Percentiles rank a stretch among this genome's conserved stretches.
These are phyloP conservation scores for Mucuna pruriens DNA, from an alignment of 306 rosid species.

Conservation along the genomic window DNA sequence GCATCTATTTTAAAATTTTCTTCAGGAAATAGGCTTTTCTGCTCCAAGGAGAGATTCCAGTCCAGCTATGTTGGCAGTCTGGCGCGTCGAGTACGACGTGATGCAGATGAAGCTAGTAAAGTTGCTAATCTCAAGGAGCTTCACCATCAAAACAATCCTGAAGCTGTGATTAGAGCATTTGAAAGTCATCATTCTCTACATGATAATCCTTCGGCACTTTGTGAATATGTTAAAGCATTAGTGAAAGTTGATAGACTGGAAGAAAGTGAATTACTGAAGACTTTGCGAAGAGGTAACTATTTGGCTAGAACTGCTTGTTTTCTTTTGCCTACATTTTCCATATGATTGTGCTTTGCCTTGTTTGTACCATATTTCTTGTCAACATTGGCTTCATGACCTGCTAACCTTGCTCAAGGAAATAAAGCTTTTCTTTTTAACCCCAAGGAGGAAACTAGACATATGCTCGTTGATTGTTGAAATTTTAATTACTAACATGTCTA, in stretches of 20 bases:
- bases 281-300: slow-evolving; percentile 77
- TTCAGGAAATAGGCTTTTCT: slow-evolving; percentile 56
- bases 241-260: slow-evolving; percentile 86
- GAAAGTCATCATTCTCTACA: slow-evolving; percentile 85
- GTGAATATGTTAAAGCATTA: slow-evolving; percentile 82
- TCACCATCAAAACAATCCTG: slow-evolving; percentile 68
- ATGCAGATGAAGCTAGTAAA: slow-evolving; percentile 73
- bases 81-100: slow-evolving; percentile 60
- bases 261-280: slow-evolving; percentile 78
- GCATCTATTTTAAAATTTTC: slow-evolving; percentile 28
- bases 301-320: slow-evolving; percentile 26
- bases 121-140: slow-evolving; percentile 80
- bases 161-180: slow-evolving; percentile 80
- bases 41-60: slow-evolving; percentile 60
- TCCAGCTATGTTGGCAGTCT: slow-evolving; percentile 80
- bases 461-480: no score
- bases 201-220: slow-evolving; percentile 66
- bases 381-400: neutral
- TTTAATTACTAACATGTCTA: no score
- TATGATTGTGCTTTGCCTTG: neutral
- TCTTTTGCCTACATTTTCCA: neutral
- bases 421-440: neutral
- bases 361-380: slow-evolving; percentile 2
- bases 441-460: neutral
- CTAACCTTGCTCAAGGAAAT: slow-evolving; percentile 20